Percentiles rank a stretch among this genome's conserved stretches.
phyloP scores from a whole-genome alignment of 2,329 filamentous ascomycete species.

The Penicillium hesseltinei region DNA sequence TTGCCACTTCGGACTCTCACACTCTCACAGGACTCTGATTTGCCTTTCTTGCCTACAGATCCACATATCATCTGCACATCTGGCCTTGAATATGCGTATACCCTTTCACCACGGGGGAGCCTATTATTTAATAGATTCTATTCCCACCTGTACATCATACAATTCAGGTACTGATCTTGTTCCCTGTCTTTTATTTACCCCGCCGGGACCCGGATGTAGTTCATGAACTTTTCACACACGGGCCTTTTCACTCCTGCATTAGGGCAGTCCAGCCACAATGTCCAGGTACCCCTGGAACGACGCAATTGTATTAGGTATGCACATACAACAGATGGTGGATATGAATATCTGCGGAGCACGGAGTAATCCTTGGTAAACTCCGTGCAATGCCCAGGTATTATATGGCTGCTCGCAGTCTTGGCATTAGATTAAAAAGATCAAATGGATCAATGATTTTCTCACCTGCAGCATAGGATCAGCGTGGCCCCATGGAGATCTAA shows the following conservation, averaged over 20 bases:
- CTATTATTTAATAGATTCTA: too few relatives aligned
- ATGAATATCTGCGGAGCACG: background rate
- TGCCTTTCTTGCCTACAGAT: background rate
- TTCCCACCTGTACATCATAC: background rate
- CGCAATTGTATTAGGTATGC: background rate
- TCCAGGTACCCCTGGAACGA: background rate
- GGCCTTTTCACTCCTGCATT: constrained; percentile 2
- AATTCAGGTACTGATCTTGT: background rate
- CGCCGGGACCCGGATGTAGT: background rate
- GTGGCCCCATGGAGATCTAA: constrained; percentile 2
- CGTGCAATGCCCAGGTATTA: background rate
- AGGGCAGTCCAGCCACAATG: background rate
- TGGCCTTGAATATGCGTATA: background rate
- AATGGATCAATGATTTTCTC: background rate
- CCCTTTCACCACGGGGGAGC: background rate
- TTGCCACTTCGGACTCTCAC: background rate
- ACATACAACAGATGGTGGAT: background rate
- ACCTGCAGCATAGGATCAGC: constrained; percentile 2
- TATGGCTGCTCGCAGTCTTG: background rate
- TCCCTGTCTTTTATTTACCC: background rate
- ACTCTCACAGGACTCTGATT: background rate
- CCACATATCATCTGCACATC: background rate
- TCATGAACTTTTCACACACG: background rate
- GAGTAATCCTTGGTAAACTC: background rate
- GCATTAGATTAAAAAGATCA: constrained; percentile 5